phyloP scores from a whole-genome alignment of 805 yeast species.

The Nakazawaea peltata region DNA sequence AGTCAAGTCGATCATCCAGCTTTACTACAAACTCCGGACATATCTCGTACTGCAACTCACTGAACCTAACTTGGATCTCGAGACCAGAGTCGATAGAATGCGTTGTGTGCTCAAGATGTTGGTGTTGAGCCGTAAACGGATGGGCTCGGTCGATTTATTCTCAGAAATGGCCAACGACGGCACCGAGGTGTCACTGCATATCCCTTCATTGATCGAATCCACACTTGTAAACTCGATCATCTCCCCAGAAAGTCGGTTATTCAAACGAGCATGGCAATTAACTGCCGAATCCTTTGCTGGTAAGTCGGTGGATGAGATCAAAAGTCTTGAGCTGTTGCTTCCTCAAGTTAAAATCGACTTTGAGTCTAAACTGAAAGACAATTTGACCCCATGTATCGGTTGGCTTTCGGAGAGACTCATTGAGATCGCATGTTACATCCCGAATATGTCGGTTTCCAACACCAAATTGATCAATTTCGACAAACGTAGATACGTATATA shows the following conservation, averaged over 20 bases:
- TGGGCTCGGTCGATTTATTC: slow-evolving; percentile 47
- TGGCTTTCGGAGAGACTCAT: slow-evolving; percentile 81
- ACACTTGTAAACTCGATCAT: slow-evolving; percentile 67
- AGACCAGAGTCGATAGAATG: slow-evolving; percentile 63
- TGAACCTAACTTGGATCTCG: slow-evolving; percentile 48
- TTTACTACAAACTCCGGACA: slow-evolving; percentile 59
- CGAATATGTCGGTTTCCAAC: slow-evolving; percentile 65
- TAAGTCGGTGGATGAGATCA: neutral
- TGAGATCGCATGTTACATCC: slow-evolving; percentile 69
- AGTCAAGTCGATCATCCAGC: slow-evolving; percentile 53
- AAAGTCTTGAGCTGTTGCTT: slow-evolving; percentile 18
- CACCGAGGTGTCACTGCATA: slow-evolving; percentile 36
- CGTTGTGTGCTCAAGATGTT: slow-evolving; percentile 55
- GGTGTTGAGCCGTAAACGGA: slow-evolving; percentile 58
- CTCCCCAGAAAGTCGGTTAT: slow-evolving; percentile 73
- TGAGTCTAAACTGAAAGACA: slow-evolving; percentile 1
- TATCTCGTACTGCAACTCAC: slow-evolving; percentile 59
- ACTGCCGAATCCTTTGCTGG: slow-evolving; percentile 29
- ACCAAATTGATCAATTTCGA: slow-evolving; percentile 73
- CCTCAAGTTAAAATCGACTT: slow-evolving; percentile 22
- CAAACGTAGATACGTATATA: slow-evolving; percentile 64
- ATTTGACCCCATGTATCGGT: slow-evolving; percentile 72
- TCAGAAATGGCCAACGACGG: slow-evolving; percentile 10
- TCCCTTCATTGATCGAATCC: slow-evolving; percentile 83
- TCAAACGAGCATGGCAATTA: slow-evolving; percentile 59